Base-by-base conservation (phyloP, 768 basidiomycete species). In the Kwoniella sp. region DNA sequence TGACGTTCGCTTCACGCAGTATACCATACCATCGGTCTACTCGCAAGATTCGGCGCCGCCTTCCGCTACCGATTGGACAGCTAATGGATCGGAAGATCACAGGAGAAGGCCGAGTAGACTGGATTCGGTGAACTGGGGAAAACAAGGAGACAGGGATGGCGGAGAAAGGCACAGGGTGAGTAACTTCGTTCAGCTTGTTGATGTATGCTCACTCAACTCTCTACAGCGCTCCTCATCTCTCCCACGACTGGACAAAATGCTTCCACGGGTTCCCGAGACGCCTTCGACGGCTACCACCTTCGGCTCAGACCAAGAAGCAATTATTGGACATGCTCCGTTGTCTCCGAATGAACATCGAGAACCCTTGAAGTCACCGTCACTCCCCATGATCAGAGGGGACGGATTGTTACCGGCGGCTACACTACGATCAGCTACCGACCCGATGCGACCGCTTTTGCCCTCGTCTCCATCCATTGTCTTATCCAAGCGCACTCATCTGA, bases 401-500 rank as follows among this genome's bases (percentile, higher is more conserved):
- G 41, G 17, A 9, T 20, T 45, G 41, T 17, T 71, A 1, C 68
- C 74, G 12, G 55, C 74, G 11, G 48, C 64, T 7, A 59, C 70
- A 48, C 50, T 59, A 20, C 66, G 67, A 7, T 69, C 41, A 9
- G 12, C 12, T 69, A n/a, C 69, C 66, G 20, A 72, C 66, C 26
- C 41, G 9, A 68, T 38, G 31, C 74, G 63, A 31, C 58, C 62
- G 5, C 26, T 65, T 2, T 28, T 58, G 25, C 60, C 74, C 8
- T 30, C 45, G 12, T 52, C 66, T 4, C 61, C 62, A 23, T 61
- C 68, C 0, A 52, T 56, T 34, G 60, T 57, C 48, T 29, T 76
- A 58, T 73, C 78, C 0, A 82, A 79, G 57, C 75, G 81, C 5
- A 64, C 74, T 22, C 75, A 82, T 47, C 73, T 82, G 22, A 73